Evolutionary conservation across 768 basidiomycete species (phyloP), one percentile per base, ranked within the genome.

Genomic region (Termitomyces sp.): DNA sequence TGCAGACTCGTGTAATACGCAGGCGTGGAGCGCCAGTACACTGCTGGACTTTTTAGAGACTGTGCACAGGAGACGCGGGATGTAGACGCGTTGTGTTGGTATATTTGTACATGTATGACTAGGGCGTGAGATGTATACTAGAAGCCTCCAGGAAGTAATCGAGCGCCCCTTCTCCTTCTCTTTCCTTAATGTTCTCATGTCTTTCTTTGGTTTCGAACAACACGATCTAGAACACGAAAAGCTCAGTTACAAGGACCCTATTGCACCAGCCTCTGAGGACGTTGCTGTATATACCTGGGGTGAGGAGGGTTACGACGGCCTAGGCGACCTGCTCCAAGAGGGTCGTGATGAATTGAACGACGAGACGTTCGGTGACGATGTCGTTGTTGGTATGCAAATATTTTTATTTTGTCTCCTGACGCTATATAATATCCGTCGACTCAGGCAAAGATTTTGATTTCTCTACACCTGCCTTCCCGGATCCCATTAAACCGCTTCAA

Each of bases 1-100:
- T 67, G 70, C 70, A 51, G 95, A 98, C 70, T 94, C 93, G 45
- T 98, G 96, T 68, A 76, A 80, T 45, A 94, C 97, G 27, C 97
- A 98, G 68, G 97, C 96, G 4, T 98, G 96, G 97, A 94, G 91
- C 65, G 84, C 92, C 45, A 94, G 91, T 69, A 96, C 93, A 23
- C 70, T 98, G 60, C 76, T 98, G 27, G 95, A 97, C 73, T 90
- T 95, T 69, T 70, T 97, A 50, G 85, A 94, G 63, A 81, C 79
- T 47, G 91, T 89, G 54, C 82, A 89, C 64, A 73, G 74, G 55
- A 47, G 67, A 35, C 52, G 57, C 39, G 48, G 30, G 17, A 27
- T 46, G 30, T 52, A 57, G 58, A 48, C 41, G 53, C 28, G 55
- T 49, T 61, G 55, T 55, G 44, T 51, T 59, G 40, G 27, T 54